These are phyloP conservation scores for Monosporascus sp. DNA, from an alignment of 2,329 filamentous ascomycete species.

Conservation along the genomic window DNA sequence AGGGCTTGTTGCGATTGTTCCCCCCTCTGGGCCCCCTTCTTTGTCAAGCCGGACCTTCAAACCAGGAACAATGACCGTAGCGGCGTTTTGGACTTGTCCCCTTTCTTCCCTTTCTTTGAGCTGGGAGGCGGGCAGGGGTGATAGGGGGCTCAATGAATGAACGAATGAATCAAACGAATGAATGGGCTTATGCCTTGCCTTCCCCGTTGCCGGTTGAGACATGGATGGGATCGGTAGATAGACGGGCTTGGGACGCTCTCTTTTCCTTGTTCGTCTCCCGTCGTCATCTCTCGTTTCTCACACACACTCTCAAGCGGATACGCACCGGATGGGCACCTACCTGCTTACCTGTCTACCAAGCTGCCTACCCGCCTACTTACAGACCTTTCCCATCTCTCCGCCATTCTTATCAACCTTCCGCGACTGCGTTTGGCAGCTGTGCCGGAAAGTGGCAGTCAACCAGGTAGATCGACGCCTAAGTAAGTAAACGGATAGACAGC, in stretches of 20 bases:
- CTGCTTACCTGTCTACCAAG: not conserved
- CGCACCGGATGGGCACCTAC: not conserved
- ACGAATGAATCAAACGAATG: not conserved
- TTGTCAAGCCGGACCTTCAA: not conserved
- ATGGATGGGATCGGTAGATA: not conserved
- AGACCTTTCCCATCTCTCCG: too few relatives aligned
- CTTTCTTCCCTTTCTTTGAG: not conserved
- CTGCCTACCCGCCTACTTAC: not conserved
- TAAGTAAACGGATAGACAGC: not conserved
- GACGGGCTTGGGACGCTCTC: not conserved
- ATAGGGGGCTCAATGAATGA: not conserved
- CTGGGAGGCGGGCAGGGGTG: not conserved
- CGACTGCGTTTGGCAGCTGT: not conserved
- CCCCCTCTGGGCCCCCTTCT: not conserved
- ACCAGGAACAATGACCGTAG: not conserved
- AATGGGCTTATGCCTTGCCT: not conserved
- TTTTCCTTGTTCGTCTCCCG: not conserved
- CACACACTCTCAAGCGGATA: not conserved
- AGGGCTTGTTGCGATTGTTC: slow-evolving; percentile 22
- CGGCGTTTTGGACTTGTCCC: not conserved
- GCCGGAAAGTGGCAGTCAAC: not conserved
- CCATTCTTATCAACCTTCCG: too few relatives aligned
- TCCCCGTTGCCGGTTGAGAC: not conserved
- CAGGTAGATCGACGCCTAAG: not conserved
- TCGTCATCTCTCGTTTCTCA: not conserved